A percentile compares a stretch with the other conserved stretches of the same genome.
phyloP scores from a whole-genome alignment of 768 basidiomycete species.

The Infundibulicybe gibba region DNA sequence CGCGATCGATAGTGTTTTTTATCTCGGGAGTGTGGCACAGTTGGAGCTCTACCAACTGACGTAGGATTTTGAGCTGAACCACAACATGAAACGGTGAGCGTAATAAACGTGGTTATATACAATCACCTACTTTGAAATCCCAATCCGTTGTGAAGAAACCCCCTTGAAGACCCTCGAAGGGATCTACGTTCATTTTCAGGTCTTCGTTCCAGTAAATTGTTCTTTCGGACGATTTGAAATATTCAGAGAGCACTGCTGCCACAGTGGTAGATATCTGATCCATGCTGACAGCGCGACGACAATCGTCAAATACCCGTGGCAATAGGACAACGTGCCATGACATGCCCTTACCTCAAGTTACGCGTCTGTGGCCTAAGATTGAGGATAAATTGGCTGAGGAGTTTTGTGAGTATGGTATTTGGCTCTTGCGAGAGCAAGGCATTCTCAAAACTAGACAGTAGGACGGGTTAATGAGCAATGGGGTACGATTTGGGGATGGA shows the following conservation, averaged over 20 bases:
- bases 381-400: constrained; percentile 73
- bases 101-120: constrained; percentile 5
- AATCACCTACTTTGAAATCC: constrained; percentile 69
- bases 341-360: constrained; percentile 75
- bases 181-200: constrained; percentile 63
- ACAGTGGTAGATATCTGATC: constrained; percentile 83
- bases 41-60: constrained; percentile 84
- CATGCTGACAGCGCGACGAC: constrained; percentile 44
- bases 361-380: constrained; percentile 86
- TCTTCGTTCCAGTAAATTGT: constrained; percentile 82
- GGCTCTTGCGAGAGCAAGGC: constrained; percentile 71
- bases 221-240: constrained; percentile 68
- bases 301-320: constrained; percentile 27
- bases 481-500: not conserved
- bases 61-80: constrained; percentile 72
- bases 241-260: constrained; percentile 63
- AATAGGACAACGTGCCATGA: constrained; percentile 21
- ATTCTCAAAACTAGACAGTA: constrained; percentile 62
- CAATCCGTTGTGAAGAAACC: constrained; percentile 81
- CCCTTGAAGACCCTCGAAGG: constrained; percentile 60
- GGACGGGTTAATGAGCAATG: constrained; percentile 11
- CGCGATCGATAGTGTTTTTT: constrained; percentile 73
- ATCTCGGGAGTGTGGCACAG: constrained; percentile 65
- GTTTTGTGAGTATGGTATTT: constrained; percentile 66
- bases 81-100: constrained; percentile 12